Percentiles rank a stretch among this genome's conserved stretches.
Evolutionary conservation across 345 rosid genomes (phyloP).

Genomic region (Citrus hindsii): DNA sequence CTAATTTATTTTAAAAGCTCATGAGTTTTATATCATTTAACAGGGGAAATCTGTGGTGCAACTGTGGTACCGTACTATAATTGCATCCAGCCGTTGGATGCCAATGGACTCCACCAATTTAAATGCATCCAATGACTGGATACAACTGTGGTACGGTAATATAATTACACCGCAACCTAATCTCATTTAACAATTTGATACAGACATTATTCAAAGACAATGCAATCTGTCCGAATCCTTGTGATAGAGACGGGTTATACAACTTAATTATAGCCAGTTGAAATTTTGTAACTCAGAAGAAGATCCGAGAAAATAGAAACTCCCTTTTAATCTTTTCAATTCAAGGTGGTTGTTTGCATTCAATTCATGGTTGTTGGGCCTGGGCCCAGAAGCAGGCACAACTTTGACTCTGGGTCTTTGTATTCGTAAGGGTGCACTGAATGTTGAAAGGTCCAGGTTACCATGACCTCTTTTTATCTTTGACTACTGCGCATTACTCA

Average conservation of each 20-base stretch:
- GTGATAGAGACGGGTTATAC: not conserved
- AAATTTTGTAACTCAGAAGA: no score
- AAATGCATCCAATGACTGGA: no score
- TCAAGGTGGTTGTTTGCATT: not conserved
- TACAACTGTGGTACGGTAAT: no score
- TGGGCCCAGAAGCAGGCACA: not conserved
- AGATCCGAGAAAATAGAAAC: not conserved
- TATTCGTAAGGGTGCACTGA: not conserved
- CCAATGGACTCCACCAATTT: no score
- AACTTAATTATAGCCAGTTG: no score
- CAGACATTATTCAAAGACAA: no score
- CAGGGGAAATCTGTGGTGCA: no score
- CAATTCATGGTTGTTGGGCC: not conserved
- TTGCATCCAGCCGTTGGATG: no score
- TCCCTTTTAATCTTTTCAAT: not conserved
- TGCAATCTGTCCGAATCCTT: not conserved
- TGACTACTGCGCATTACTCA: not conserved
- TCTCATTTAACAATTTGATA: no score
- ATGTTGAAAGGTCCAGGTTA: not conserved
- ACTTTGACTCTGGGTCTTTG: not conserved
- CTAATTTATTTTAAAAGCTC: no score
- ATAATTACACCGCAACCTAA: fast-evolving
- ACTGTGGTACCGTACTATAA: no score
- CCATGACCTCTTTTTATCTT: not conserved
- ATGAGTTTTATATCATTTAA: no score